Base-by-base conservation (phyloP, 2,329 filamentous ascomycete species). In the Xylariaceae sp. region DNA sequence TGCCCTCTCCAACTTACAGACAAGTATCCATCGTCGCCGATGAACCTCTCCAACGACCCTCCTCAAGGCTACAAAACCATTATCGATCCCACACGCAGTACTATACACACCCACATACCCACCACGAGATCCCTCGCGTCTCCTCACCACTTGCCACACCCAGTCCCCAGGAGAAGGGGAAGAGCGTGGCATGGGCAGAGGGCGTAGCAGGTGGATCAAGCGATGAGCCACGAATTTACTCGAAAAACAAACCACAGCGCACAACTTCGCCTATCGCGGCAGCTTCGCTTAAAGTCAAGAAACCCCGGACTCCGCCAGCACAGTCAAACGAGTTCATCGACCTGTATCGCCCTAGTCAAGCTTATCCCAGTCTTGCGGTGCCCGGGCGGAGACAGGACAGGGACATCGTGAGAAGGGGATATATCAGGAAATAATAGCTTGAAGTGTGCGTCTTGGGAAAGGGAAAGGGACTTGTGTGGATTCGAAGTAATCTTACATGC, bases 21-120 rank as follows among this genome's bases (percentile, higher is more conserved):
- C 61, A 57, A 0, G 54, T 58, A 6, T 67, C 69, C 0, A 68
- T 66, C 48, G 62, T 75, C 17, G 67, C 63, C 40, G 63, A 71
- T 43, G 71, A 76, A 54, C 70, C 73, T 6, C 60, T 75, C 34
- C 68, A 68, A 36, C 66, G 71, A 0, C 73, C 73, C 1, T 73
- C 71, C 1, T 72, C 71, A 5, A 63, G 66, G 41, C 47, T 14
- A 42, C 51, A 7, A 38, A 42, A 14, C 28, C 34, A 38, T 4
- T 38, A 38, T 38, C 16, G 34, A 14, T 16, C 34, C 34, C 34
- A 38, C 9, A 18, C 6, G 6, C 40, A 42, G 40, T 42, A 5
- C 11, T 3, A 42, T 16, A 17, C 40, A 19, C 40, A 42, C 18
- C 14, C 40, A 11, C 18, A 19, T 18, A 7, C 40, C 14, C 18